Base-by-base conservation (phyloP, 345 rosid genomes). In the Sisymbrium altissimum region DNA sequence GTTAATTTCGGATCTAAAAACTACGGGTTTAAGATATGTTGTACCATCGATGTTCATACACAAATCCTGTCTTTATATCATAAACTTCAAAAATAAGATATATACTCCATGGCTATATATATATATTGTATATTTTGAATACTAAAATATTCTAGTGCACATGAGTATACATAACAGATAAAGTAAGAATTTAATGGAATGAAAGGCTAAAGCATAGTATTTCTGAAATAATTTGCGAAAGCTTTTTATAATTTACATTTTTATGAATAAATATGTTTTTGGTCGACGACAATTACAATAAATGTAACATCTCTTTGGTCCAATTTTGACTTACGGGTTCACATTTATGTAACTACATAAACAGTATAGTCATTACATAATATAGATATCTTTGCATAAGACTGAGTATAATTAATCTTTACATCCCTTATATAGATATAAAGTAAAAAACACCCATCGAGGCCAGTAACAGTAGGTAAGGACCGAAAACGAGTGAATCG, bases 271-370 rank as follows among this genome's bases (percentile, higher is more conserved):
- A 27, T 9, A 25, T 68, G 40, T 29, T 30, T 41, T 43, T 32
- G 35, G 33, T 43, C 64, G 30, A 32, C 64, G 30, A 32, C 73
- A 43, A 7, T 21, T 4, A 23, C 8, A 44, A 54, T 12, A 54
- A 17, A 54, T 25, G 40, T 40, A 54, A 32, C 27, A 21, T n/a
- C 74, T 59, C 38, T 30, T 46, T 46, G 35, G 21, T 58, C 49
- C 48, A 11, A 10, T 9, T 25, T 23, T 70, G 48, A 46, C 48
- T 58, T n/a, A 46, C 36, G 59, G 59, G 49, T 23, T 35, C 48
- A 70, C 67, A 59, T 70, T 46, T 45, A 33, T 21, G 35, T 32
- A 66, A 21, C 56, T 15, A 64, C 64, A 23, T 45, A 58, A 13
- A 18, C 2, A 9, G 27, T 66, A 35, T n/a, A 25, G 33, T 33